phyloP scores from a whole-genome alignment of 768 basidiomycete species.

The Lyophyllum semitale region DNA sequence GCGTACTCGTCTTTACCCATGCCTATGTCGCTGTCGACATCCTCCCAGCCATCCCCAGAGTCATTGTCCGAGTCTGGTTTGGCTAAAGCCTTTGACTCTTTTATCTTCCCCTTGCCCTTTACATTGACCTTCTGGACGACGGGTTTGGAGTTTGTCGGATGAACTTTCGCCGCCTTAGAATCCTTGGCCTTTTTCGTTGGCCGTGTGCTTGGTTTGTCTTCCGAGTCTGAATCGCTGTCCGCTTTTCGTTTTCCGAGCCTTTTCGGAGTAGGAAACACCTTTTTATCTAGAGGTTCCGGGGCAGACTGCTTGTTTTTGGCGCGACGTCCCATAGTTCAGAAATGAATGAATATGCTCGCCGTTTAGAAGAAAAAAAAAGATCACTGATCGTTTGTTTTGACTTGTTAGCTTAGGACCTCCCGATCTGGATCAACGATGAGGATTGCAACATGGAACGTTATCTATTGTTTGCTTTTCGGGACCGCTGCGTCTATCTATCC shows the following conservation, averaged over 20 bases:
- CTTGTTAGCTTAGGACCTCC: conserved; percentile 16
- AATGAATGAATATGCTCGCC: no score
- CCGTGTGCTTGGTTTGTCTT: conserved; percentile 32
- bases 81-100: conserved; percentile 18
- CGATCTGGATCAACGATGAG: background rate
- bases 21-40: conserved; percentile 51
- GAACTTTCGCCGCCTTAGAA: conserved; percentile 22
- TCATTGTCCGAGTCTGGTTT: conserved; percentile 22
- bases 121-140: background rate
- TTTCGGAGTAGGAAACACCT: conserved; percentile 45
- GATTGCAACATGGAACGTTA: background rate
- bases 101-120: conserved; percentile 28
- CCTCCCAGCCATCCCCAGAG: conserved; percentile 63
- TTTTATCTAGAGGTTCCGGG: conserved; percentile 58
- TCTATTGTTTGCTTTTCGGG: no score
- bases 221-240: conserved; percentile 32
- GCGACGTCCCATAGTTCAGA: conserved; percentile 73
- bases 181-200: conserved; percentile 53
- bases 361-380: conserved; percentile 26
- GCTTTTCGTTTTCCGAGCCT: conserved; percentile 79
- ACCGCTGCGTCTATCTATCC: no score
- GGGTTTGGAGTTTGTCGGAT: conserved; percentile 15
- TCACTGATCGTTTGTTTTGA: conserved; percentile 21
- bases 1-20: conserved; percentile 33
- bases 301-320: conserved; percentile 83